A percentile compares a stretch with the other conserved stretches of the same genome.
These are phyloP conservation scores for Nicotiana obtusifolia DNA, from an alignment of 257 asterid species.

Conservation along the genomic window DNA sequence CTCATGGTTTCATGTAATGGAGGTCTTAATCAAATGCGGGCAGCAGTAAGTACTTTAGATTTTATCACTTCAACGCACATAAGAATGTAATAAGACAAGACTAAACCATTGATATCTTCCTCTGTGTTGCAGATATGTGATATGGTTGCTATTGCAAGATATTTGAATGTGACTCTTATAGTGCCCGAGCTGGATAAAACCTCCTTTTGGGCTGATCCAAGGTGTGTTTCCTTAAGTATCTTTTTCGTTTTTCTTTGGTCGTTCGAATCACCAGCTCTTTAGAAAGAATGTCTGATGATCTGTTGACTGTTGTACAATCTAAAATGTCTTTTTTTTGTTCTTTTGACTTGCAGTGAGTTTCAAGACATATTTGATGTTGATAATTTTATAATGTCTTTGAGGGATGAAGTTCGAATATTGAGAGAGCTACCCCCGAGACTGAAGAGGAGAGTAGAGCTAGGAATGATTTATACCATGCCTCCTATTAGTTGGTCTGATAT, in stretches of 20 bases:
- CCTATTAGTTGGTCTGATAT: constrained; percentile 71
- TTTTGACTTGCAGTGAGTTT: constrained; percentile 42
- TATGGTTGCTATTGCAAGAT: constrained; percentile 61
- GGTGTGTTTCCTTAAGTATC: constrained; percentile 24
- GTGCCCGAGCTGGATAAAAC: constrained; percentile 67
- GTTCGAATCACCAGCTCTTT: background rate
- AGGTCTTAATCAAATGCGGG: constrained; percentile 76
- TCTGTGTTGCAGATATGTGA: constrained; percentile 49
- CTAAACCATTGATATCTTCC: background rate
- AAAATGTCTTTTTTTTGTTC: too few relatives aligned
- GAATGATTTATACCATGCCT: constrained; percentile 39
- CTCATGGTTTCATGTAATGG: constrained; percentile 73
- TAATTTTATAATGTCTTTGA: constrained; percentile 53
- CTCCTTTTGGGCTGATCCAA: constrained; percentile 66
- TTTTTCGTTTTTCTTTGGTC: background rate
- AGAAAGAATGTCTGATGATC: background rate
- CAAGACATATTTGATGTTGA: constrained; percentile 57
- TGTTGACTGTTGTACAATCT: background rate
- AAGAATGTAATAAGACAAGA: background rate
- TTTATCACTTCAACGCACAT: background rate
- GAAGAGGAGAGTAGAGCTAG: constrained; percentile 40
- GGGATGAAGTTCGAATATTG: constrained; percentile 58
- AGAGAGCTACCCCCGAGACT: constrained; percentile 55
- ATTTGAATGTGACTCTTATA: constrained; percentile 51
- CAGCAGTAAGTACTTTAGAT: constrained; percentile 43